phyloP scores from a whole-genome alignment of 192 early-diverging fungal species.

The Backusella luteola region DNA sequence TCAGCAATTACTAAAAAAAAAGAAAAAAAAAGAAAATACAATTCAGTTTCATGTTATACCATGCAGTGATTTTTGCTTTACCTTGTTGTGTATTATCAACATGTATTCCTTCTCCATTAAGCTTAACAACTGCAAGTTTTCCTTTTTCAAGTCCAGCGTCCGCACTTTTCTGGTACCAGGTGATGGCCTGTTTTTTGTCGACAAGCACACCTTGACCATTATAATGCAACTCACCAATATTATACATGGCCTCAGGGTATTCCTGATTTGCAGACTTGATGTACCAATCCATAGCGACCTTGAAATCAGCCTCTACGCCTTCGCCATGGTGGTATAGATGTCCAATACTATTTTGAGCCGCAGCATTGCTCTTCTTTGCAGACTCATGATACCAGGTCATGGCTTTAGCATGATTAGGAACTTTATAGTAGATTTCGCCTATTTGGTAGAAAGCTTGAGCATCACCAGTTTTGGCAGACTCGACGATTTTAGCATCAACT shows the following conservation, averaged over 20 bases:
- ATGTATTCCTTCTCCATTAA: neutral
- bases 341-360: neutral
- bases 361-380: neutral
- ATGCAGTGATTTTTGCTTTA: neutral
- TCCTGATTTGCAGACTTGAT: neutral
- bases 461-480: neutral
- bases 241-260: neutral
- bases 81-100: neutral
- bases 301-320: neutral
- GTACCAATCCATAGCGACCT: neutral
- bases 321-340: neutral
- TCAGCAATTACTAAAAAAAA: neutral
- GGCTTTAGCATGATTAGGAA: neutral
- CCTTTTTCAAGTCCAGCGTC: neutral
- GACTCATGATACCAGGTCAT: neutral
- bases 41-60: neutral
- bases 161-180: neutral
- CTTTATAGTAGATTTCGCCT: neutral
- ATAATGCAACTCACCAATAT: neutral
- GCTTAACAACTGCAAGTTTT: neutral
- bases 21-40: neutral
- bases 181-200: neutral
- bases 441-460: neutral
- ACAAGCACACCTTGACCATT: neutral
- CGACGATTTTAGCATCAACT: neutral